A percentile compares a stretch with the other conserved stretches of the same genome.
phyloP scores from a whole-genome alignment of 371 early-diverging fungal genomes.

The Lichtheimia corymbifera region DNA sequence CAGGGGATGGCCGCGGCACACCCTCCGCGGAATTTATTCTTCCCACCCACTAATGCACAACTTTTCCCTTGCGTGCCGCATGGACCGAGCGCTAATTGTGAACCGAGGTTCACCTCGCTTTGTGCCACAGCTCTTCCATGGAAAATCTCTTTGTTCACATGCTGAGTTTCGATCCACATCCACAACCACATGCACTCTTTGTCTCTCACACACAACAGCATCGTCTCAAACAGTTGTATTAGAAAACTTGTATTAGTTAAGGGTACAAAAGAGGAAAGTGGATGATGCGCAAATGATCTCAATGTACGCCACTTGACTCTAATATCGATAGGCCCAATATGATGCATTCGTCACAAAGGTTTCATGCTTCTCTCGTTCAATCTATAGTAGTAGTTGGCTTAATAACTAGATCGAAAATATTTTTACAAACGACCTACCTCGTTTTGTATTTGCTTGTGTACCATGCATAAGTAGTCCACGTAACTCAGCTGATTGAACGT shows the following conservation, averaged over 20 bases:
- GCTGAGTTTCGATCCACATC: too few relatives aligned
- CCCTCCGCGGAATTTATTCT: too few relatives aligned
- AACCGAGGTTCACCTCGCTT: too few relatives aligned
- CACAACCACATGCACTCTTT: not conserved
- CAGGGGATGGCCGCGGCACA: too few relatives aligned
- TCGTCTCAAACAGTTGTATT: not conserved
- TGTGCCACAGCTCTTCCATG: too few relatives aligned
- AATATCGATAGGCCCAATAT: slow-evolving; percentile 25
- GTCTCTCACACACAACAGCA: not conserved
- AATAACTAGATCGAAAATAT: not conserved
- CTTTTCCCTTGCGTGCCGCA: too few relatives aligned
- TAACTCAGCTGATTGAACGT: slow-evolving; percentile 84
- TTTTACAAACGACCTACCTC: slow-evolving; percentile 49
- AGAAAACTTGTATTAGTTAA: not conserved
- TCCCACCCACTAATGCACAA: too few relatives aligned
- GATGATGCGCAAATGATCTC: not conserved
- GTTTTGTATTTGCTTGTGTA: slow-evolving; percentile 85
- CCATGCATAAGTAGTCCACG: slow-evolving; percentile 87
- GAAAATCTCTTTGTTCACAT: too few relatives aligned
- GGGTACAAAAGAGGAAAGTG: not conserved
- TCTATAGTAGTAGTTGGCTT: slow-evolving; percentile 16
- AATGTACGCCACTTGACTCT: not conserved
- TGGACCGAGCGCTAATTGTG: too few relatives aligned
- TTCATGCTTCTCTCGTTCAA: slow-evolving; percentile 35
- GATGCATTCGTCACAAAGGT: slow-evolving; percentile 20